phyloP scores from a whole-genome alignment of 352 stramenopile species.

The Phytopythium ostracodes region DNA sequence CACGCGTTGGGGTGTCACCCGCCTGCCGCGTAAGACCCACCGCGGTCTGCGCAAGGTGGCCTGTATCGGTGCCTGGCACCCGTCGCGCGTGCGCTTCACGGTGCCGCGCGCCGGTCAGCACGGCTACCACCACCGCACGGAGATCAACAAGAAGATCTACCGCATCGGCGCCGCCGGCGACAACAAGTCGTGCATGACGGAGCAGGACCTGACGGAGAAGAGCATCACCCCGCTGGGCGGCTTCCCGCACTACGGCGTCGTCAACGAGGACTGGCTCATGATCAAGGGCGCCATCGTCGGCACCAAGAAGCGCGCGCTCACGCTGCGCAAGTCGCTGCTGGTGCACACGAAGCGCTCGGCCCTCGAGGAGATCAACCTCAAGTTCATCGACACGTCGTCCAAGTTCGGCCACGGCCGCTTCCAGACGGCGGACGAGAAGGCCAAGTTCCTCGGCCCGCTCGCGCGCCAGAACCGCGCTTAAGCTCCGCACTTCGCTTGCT shows the following conservation, averaged over 20 bases:
- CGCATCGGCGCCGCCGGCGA: slow-evolving; percentile 92
- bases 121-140: slow-evolving; percentile 99
- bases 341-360: slow-evolving; percentile 97
- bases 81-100: slow-evolving; percentile 97
- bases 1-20: slow-evolving; percentile 99
- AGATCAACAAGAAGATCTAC: slow-evolving; percentile 99
- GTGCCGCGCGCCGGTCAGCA: slow-evolving; percentile 99
- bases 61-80: slow-evolving; percentile 99
- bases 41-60: slow-evolving; percentile 99
- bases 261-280: slow-evolving; percentile 99
- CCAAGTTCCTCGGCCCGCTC: slow-evolving; percentile 98
- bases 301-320: slow-evolving; percentile 98
- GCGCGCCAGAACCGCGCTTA: slow-evolving; percentile 90
- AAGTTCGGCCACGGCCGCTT: slow-evolving; percentile 99
- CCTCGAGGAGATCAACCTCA: slow-evolving; percentile 95
- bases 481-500: slow-evolving; percentile 12
- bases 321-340: slow-evolving; percentile 98
- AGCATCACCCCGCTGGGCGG: slow-evolving; percentile 99
- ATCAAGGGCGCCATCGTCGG: slow-evolving; percentile 98
- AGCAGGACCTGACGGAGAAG: slow-evolving; percentile 99
- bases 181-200: slow-evolving; percentile 96
- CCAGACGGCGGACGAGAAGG: slow-evolving; percentile 99
- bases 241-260: slow-evolving; percentile 99
- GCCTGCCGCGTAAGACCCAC: slow-evolving; percentile 99
- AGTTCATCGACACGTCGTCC: slow-evolving; percentile 96